Evolutionary conservation across 1,284 basidiomycete species (phyloP).

Genomic region (Ceratobasidium sp.): DNA sequence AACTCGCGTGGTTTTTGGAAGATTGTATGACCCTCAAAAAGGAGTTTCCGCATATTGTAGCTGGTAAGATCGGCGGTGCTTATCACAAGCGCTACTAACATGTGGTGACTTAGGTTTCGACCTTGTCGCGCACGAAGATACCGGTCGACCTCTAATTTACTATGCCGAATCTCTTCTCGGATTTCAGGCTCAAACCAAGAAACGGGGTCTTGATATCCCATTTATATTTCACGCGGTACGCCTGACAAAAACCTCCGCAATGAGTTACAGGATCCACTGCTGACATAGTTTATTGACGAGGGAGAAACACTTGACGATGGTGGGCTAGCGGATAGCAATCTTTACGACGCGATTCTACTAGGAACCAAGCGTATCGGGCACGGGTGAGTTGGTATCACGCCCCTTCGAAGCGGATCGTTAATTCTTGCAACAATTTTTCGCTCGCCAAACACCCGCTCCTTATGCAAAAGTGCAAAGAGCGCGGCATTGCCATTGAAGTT

Average conservation of each 20-base stretch:
- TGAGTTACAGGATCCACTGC: constrained; percentile 82
- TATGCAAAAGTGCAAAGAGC: constrained; percentile 54
- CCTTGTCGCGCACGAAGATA: constrained; percentile 83
- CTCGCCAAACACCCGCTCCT: constrained; percentile 56
- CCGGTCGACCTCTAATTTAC: constrained; percentile 70
- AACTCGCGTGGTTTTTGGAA: constrained; percentile 74
- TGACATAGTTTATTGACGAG: constrained; percentile 65
- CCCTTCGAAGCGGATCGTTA: background rate
- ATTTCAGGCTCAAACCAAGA: constrained; percentile 70
- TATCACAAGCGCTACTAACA: too few relatives aligned
- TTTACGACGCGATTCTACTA: constrained; percentile 55
- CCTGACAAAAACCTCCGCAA: constrained; percentile 55
- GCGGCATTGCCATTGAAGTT: constrained; percentile 54
- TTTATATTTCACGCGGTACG: constrained; percentile 82
- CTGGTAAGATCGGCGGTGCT: constrained; percentile 68
- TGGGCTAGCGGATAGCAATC: constrained; percentile 72
- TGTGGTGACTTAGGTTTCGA: constrained; percentile 86
- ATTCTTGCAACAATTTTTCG: constrained; percentile 49
- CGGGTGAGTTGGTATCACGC: constrained; percentile 57
- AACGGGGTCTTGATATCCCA: constrained; percentile 74
- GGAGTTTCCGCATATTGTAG: constrained; percentile 79
- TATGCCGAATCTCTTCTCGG: constrained; percentile 73
- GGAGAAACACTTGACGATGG: constrained; percentile 48
- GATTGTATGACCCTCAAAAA: constrained; percentile 81
- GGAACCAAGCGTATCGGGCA: constrained; percentile 58